These are phyloP conservation scores for Diversispora eburnea DNA, from an alignment of 192 early-diverging fungal species.

Conservation along the genomic window DNA sequence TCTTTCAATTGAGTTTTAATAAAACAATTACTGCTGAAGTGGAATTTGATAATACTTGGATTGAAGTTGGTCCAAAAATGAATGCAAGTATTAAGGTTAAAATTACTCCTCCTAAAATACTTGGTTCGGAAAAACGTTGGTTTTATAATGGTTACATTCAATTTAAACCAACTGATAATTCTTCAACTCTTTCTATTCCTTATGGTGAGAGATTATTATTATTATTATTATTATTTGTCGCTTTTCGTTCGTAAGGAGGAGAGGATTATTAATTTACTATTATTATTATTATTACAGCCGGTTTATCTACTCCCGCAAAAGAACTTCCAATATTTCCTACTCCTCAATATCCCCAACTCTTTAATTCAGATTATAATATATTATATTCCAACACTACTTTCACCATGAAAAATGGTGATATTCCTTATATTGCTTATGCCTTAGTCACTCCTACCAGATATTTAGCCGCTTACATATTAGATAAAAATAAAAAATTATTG, in stretches of 20 bases:
- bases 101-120: constrained; percentile 38
- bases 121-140: constrained; percentile 31
- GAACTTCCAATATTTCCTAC: no score
- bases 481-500: no score
- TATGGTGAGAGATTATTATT: constrained; percentile 4
- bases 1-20: constrained; percentile 8
- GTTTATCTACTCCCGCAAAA: no score
- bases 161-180: constrained; percentile 29
- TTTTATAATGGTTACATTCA: constrained; percentile 52
- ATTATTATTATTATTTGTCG: constrained; percentile 1
- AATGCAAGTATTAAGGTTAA: constrained; percentile 35
- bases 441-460: no score
- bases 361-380: no score
- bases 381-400: no score
- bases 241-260: not conserved
- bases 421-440: no score
- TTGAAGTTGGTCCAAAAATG: constrained; percentile 35
- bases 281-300: not conserved
- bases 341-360: no score
- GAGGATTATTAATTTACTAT: not conserved
- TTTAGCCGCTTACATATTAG: no score
- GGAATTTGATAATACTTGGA: constrained; percentile 23
- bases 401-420: no score
- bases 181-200: not conserved
- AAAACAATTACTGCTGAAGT: constrained; percentile 37